phyloP scores from a whole-genome alignment of 2,329 filamentous ascomycete species.

The Botryotinia calthae region DNA sequence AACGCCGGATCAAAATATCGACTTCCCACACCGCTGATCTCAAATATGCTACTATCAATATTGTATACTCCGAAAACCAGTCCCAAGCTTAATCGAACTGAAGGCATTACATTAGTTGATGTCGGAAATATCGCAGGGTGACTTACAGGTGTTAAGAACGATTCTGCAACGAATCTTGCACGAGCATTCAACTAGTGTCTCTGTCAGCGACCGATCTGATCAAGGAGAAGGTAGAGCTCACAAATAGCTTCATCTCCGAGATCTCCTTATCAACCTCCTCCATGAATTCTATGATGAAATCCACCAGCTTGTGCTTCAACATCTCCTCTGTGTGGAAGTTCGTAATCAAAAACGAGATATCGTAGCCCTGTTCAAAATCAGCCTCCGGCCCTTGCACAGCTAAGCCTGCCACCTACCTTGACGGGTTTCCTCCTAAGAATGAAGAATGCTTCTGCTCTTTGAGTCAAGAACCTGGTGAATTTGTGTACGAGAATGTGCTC shows the following conservation, averaged over 20 bases:
- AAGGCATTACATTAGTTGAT: constrained; percentile 7
- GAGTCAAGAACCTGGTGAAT: constrained; percentile 94
- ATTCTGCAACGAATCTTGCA: constrained; percentile 96
- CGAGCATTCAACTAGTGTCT: constrained; percentile 79
- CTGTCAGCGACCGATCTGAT: constrained; percentile 29
- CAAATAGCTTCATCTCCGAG: constrained; percentile 99
- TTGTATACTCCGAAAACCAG: constrained; percentile 9
- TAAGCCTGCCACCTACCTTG: constrained; percentile 57
- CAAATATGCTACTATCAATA: constrained; percentile 15
- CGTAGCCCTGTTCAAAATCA: constrained; percentile 72
- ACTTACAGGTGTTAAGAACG: constrained; percentile 88
- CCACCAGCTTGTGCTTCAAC: constrained; percentile 97
- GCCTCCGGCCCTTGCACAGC: constrained; percentile 15
- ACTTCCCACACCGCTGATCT: constrained; percentile 19
- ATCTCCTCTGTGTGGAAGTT: constrained; percentile 99
- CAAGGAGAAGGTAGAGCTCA: constrained; percentile 50
- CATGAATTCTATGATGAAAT: constrained; percentile 99
- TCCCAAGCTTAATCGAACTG: constrained; percentile 34
- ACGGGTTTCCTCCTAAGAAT: constrained; percentile 93
- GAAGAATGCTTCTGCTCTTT: constrained; percentile 95
- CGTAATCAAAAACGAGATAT: constrained; percentile 97
- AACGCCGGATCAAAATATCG: constrained; percentile 22
- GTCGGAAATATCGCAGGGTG: background rate
- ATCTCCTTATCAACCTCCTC: constrained; percentile 99
- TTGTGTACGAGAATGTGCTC: constrained; percentile 98